Evolutionary conservation across 495 filamentous ascomycete species (phyloP), one percentile per base, ranked within the genome.

Genomic region (Jackrogersella minutella): DNA sequence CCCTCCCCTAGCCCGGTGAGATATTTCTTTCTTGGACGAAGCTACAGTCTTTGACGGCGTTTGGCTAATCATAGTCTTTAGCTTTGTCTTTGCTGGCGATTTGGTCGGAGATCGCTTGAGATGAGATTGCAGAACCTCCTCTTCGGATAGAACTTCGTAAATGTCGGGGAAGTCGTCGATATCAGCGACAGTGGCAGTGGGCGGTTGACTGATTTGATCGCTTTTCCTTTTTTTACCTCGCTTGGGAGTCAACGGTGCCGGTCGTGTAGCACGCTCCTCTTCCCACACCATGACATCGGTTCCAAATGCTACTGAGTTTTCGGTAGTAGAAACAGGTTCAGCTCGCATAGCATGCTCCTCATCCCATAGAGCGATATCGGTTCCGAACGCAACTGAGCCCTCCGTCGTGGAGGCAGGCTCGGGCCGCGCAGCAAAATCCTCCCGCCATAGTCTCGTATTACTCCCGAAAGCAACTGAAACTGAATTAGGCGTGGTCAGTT

Each of bases 151-250:
- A 14, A 80, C 61, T 43, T 79, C 62, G 28, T 72, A 69, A 13
- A 83, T 79, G 53, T 82, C 78, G 5, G 75, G 78, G 21, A 76
- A 82, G 2, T 76, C 70, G 53, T 76, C 77, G 55, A 9, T 14
- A 2, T 74, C 69, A 16, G 50, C 19, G n/a, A 30, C 46, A 44
- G 36, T 66, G 54, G 62, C 58, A 30, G 58, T 52, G 50, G 33
- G 67, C 21, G 80, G 79, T 37, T 69, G 54, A 28, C 82, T 83
- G 47, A 88, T 85, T 53, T 91, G 87, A 36, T 89, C 85, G 64
- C 90, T 92, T 69, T 92, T 93, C 44, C 91, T 76, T 76, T 93
- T 93, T 75, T 86, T 87, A 9, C 84, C 81, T 60, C 83, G 83
- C 69, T 80, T 86, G 3, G 82, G 71, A 19, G 73, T 62, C 13